phyloP scores from a whole-genome alignment of 2,329 filamentous ascomycete species.

The Fusarium cyanostomum region DNA sequence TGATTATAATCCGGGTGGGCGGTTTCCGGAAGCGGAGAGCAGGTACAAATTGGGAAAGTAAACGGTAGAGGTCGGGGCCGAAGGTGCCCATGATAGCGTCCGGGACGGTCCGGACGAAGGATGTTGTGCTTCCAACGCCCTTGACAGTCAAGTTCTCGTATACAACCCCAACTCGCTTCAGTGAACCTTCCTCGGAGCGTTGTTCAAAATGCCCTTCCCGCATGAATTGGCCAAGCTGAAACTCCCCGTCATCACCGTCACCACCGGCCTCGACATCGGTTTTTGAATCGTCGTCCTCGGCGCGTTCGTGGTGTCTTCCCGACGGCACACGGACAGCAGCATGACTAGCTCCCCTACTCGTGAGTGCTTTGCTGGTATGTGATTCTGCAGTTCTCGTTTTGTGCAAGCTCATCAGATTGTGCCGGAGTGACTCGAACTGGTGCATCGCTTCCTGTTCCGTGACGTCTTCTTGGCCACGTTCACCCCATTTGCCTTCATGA shows the following conservation, averaged over 20 bases:
- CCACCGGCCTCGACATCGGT: constrained; percentile 31
- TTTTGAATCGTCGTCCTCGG: constrained; percentile 52
- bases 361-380: constrained; percentile 37
- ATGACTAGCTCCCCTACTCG: constrained; percentile 10
- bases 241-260: constrained; percentile 13
- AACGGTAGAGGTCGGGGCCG: constrained; percentile 78
- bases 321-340: constrained; percentile 20
- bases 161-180: constrained; percentile 81
- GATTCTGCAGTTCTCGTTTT: constrained; percentile 49
- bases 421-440: constrained; percentile 49
- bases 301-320: constrained; percentile 32
- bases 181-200: constrained; percentile 60
- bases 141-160: constrained; percentile 81
- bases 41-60: constrained; percentile 59
- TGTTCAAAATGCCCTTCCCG: constrained; percentile 35
- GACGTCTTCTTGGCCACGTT: constrained; percentile 49
- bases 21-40: constrained; percentile 34
- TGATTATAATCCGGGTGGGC: constrained; percentile 43
- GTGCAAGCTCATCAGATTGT: constrained; percentile 49
- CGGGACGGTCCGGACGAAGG: constrained; percentile 77
- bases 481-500: constrained; percentile 47
- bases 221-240: constrained; percentile 33
- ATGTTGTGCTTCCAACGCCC: constrained; percentile 72
- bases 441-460: constrained; percentile 47
- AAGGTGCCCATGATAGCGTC: constrained; percentile 81